Base-by-base conservation (phyloP, 805 yeast species). In the Candida incommunis region DNA sequence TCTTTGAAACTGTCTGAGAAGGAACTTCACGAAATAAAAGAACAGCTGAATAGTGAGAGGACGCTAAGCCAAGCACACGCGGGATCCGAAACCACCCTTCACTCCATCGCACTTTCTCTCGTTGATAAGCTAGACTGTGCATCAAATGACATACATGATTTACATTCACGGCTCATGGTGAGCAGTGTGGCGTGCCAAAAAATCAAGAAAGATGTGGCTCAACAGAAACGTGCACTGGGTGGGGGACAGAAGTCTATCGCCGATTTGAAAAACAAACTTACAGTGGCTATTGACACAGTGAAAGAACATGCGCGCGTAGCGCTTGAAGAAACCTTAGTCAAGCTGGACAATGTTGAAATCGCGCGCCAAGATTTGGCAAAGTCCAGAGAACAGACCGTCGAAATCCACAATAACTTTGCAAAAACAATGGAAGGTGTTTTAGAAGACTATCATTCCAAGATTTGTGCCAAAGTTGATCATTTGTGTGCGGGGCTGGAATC, bases 1-100 rank as follows among this genome's bases (percentile, higher is more conserved):
- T 31, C 37, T 16, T 18, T 31, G 18, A 31, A 31, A 16, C 7
- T 31, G 18, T 31, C 37, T 9, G 37, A 31, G 18, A n/a, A 7
- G 7, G 37, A 31, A 31, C 9, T 11, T 5, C 37, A 31, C 7
- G 18, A n/a, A 18, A 7, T 31, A 5, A n/a, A 31, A 7, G 37
- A 31, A 5, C 37, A 31, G 20, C 37, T 31, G 18, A 11, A 31
- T 31, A 31, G 37, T 31, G 37, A 31, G 18, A 11, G 37, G 7
- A 31, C 37, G 37, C 37, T 31, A 5, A 31, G 37, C n/a, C 20
- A 31, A 31, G 37, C 37, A 5, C 37, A 31, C 18, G 37, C 37
- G 9, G 37, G 37, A 5, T 31, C 37, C 5, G 37, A 31, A n/a
- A 31, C 37, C 18, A 31, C 37, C 9, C 18, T 31, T 7, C 37